Evolutionary conservation across 1,139 yeast genomes (phyloP).

Genomic region (Protomyces macrosporus): DNA sequence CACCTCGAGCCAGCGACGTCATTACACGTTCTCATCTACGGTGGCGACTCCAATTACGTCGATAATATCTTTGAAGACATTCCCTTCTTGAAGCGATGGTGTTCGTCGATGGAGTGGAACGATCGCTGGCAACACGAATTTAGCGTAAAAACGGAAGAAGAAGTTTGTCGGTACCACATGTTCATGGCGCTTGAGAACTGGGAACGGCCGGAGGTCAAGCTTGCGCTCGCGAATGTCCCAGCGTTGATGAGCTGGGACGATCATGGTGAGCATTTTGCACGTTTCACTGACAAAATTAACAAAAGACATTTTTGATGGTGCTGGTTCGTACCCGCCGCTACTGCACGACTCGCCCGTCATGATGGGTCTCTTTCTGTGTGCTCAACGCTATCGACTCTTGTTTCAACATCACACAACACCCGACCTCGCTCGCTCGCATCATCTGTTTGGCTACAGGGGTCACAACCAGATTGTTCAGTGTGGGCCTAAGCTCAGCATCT

Average conservation of each 20-base stretch:
- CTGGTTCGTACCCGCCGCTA: conserved; percentile 72
- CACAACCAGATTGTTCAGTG: conserved; percentile 38
- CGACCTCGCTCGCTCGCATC: conserved; percentile 38
- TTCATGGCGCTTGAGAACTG: conserved; percentile 8
- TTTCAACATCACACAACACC: conserved; percentile 76
- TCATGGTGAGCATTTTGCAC: not conserved
- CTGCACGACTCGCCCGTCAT: conserved; percentile 73
- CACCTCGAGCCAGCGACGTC: conserved; percentile 4
- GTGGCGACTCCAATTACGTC: conserved; percentile 20
- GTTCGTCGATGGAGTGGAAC: conserved; percentile 19
- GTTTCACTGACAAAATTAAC: not conserved
- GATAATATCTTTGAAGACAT: conserved; percentile 17
- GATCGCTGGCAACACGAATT: conserved; percentile 19
- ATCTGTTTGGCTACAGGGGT: conserved; percentile 35
- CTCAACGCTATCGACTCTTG: conserved; percentile 79
- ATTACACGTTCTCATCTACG: conserved; percentile 12
- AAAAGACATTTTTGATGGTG: conserved; percentile 71
- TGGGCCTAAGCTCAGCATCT: conserved; percentile 65
- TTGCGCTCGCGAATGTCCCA: conserved; percentile 21
- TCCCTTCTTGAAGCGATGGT: conserved; percentile 19
- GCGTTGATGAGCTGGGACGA: conserved; percentile 20
- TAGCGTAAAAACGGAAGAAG: conserved; percentile 14
- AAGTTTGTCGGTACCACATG: conserved; percentile 10
- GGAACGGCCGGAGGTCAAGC: conserved; percentile 24
- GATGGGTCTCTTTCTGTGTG: conserved; percentile 63